A percentile compares a stretch with the other conserved stretches of the same genome.
Evolutionary conservation across 208 protist genomes (phyloP).

Genomic region (Leishmania aethiopica): DNA sequence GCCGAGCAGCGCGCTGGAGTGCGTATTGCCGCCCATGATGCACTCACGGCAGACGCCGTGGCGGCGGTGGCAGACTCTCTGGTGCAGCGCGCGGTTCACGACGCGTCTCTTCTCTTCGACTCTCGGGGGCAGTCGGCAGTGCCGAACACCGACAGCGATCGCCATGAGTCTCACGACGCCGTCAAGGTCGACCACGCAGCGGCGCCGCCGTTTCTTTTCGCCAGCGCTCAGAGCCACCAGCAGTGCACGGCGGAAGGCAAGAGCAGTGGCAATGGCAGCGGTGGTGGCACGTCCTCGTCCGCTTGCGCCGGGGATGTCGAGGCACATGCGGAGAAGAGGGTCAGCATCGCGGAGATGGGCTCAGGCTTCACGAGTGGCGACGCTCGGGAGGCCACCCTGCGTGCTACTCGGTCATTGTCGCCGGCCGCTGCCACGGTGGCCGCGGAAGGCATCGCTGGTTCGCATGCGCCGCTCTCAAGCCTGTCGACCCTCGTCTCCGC

Average conservation of each 20-base stretch:
- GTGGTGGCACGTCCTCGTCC: too few relatives aligned
- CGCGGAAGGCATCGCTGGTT: background rate
- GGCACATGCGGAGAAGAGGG: slow-evolving; percentile 11
- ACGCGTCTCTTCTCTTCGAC: slow-evolving; percentile 5
- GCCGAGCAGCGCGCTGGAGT: background rate
- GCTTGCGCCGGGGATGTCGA: background rate
- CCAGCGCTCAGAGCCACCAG: background rate
- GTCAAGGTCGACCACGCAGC: background rate
- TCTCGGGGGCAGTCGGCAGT: background rate
- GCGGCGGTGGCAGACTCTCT: slow-evolving; percentile 2
- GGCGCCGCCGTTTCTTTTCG: background rate
- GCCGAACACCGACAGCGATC: background rate
- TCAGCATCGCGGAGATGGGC: slow-evolving; percentile 13
- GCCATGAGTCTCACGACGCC: background rate
- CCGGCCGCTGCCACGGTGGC: slow-evolving; percentile 8
- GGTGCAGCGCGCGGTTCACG: background rate
- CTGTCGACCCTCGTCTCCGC: slow-evolving; percentile 22
- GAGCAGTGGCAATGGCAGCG: background rate
- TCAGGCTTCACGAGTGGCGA: slow-evolving; percentile 9
- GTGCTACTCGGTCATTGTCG: slow-evolving; percentile 4
- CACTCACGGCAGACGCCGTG: background rate
- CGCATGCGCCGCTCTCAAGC: slow-evolving; percentile 12
- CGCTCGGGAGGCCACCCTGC: slow-evolving; percentile 14
- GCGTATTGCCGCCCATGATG: too few relatives aligned
- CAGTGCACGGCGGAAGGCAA: background rate